phyloP scores from a whole-genome alignment of 371 early-diverging fungal genomes.

The Conidiobolus incongruus region DNA sequence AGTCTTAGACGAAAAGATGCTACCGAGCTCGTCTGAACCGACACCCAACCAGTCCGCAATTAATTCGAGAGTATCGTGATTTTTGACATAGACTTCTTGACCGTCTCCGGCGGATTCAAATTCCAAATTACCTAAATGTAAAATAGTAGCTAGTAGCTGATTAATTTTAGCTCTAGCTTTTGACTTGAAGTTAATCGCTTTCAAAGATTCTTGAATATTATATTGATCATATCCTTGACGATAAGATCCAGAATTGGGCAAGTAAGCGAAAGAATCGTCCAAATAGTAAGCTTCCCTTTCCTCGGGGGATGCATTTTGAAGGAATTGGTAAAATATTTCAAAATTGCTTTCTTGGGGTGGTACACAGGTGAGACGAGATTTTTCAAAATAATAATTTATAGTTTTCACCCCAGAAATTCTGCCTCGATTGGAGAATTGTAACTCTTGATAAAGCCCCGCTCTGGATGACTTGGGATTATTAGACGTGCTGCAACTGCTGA shows the following conservation, averaged over 20 bases:
- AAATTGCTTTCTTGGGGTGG: constrained; percentile 56
- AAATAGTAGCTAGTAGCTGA: constrained; percentile 47
- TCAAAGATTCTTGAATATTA: constrained; percentile 50
- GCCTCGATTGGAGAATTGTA: constrained; percentile 71
- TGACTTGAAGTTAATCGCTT: constrained; percentile 54
- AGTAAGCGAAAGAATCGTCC: constrained; percentile 10
- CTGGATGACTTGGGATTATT: constrained; percentile 48
- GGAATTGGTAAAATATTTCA: constrained; percentile 73
- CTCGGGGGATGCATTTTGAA: constrained; percentile 21
- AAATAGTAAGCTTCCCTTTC: constrained; percentile 18
- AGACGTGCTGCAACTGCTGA: constrained; percentile 46
- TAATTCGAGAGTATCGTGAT: no score
- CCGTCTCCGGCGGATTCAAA: constrained; percentile 34
- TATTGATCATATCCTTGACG: constrained; percentile 24
- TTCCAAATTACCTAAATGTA: constrained; percentile 59
- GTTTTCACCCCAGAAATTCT: constrained; percentile 68
- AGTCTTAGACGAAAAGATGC: constrained; percentile 30
- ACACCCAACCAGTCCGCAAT: constrained; percentile 64
- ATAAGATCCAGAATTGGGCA: constrained; percentile 13
- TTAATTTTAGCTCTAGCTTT: no score
- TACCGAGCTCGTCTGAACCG: constrained; percentile 36
- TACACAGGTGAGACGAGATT: constrained; percentile 34
- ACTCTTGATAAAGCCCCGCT: constrained; percentile 55
- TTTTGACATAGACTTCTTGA: constrained; percentile 34
- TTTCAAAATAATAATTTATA: constrained; percentile 71